Percentiles rank a stretch among this genome's conserved stretches.
Evolutionary conservation across 129 eudicot genomes (phyloP).

Genomic region (Centaurea solstitialis): DNA sequence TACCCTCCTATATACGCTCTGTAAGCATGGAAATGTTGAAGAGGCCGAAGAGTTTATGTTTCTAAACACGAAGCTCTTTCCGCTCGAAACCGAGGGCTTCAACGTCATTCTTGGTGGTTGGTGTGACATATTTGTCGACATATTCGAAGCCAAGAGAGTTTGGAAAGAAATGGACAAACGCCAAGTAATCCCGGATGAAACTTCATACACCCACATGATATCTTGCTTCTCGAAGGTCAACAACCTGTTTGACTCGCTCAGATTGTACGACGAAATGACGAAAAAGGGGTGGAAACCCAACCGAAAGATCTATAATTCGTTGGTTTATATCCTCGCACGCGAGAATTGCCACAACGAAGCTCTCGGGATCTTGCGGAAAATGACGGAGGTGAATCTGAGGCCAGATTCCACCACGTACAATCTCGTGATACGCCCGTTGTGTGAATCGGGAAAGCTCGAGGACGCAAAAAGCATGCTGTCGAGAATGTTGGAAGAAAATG

Average conservation of each 20-base stretch:
- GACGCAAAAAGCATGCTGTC: conserved; percentile 69
- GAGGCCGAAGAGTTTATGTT: conserved; percentile 96
- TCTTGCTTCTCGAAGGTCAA: conserved; percentile 80
- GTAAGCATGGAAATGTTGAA: conserved; percentile 74
- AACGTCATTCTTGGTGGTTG: conserved; percentile 89
- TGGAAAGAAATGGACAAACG: conserved; percentile 95
- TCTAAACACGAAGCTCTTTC: conserved; percentile 68
- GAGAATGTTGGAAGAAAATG: conserved; percentile 61
- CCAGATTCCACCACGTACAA: conserved; percentile 69
- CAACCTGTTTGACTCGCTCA: conserved; percentile 80
- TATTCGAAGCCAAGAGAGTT: conserved; percentile 76
- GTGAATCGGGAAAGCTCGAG: conserved; percentile 52
- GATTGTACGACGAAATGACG: conserved; percentile 91
- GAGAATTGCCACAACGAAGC: conserved; percentile 85
- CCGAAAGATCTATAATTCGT: conserved; percentile 67
- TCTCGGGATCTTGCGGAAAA: conserved; percentile 49
- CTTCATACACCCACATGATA: conserved; percentile 72
- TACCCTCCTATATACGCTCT: conserved; percentile 57
- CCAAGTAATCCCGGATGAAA: conserved; percentile 63
- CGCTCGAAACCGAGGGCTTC: conserved; percentile 79
- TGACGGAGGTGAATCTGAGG: conserved; percentile 52
- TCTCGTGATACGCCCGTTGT: conserved; percentile 61
- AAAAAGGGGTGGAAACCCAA: conserved; percentile 75
- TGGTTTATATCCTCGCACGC: conserved; percentile 57
- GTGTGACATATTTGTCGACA: conserved; percentile 60